These are phyloP conservation scores for Suillus variegatus DNA, from an alignment of 768 basidiomycete genomes.

Conservation along the genomic window DNA sequence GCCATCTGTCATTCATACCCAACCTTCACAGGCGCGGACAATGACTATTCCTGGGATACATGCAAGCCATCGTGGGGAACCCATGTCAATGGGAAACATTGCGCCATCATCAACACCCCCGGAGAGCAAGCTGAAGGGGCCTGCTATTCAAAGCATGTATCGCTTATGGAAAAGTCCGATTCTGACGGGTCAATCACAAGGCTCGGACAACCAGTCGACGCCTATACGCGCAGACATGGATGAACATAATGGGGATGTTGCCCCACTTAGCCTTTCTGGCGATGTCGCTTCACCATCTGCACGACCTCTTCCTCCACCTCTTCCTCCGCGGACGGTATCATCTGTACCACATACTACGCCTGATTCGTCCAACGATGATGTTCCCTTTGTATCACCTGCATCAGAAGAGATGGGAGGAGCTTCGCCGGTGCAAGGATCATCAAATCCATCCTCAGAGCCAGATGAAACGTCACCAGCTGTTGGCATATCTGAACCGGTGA, in stretches of 20 bases:
- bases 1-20: conserved; percentile 64
- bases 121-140: conserved; percentile 43
- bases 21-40: conserved; percentile 70
- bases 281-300: conserved; percentile 23
- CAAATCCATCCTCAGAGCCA: conserved; percentile 9
- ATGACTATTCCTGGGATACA: conserved; percentile 92
- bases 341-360: conserved; percentile 32
- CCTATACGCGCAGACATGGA: conserved; percentile 12
- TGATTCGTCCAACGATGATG: conserved; percentile 26
- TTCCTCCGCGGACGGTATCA: conserved; percentile 43
- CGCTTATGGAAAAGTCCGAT: conserved; percentile 70
- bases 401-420: conserved; percentile 42
- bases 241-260: conserved; percentile 32
- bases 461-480: conserved; percentile 7
- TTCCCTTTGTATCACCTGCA: conserved; percentile 38
- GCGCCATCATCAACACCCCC: conserved; percentile 46
- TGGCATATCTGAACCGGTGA: conserved; percentile 8
- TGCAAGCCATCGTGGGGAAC: conserved; percentile 79
- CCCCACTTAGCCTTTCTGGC: conserved; percentile 28
- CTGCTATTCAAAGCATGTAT: conserved; percentile 69
- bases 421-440: conserved; percentile 22
- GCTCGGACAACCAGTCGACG: conserved; percentile 17
- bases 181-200: conserved; percentile 27
- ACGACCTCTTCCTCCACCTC: conserved; percentile 37
- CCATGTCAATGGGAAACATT: conserved; percentile 83